Percentiles rank a stretch among this genome's conserved stretches.
These are phyloP conservation scores for Clonostachys byssicola DNA, from an alignment of 2,329 filamentous ascomycete species.

Conservation along the genomic window DNA sequence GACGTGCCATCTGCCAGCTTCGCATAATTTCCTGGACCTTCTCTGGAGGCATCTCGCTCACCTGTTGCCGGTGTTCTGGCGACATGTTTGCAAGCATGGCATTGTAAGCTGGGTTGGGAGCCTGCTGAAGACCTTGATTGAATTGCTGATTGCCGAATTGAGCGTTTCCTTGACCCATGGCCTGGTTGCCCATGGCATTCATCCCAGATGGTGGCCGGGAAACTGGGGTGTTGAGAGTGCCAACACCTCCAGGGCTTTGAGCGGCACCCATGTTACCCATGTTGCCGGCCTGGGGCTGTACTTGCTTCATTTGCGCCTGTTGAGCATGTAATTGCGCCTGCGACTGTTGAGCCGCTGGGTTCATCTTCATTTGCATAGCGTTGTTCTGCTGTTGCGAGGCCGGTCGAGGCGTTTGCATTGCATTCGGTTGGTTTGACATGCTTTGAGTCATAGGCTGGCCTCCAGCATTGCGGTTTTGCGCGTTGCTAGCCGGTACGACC, in stretches of 20 bases:
- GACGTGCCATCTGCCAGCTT: slow-evolving; percentile 38
- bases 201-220: slow-evolving; percentile 37
- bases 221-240: slow-evolving; percentile 49
- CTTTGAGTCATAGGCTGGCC: slow-evolving; percentile 42
- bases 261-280: slow-evolving; percentile 45
- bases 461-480: slow-evolving; percentile 39
- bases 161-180: slow-evolving; percentile 36
- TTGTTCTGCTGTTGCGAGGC: slow-evolving; percentile 20
- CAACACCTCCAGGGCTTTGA: slow-evolving; percentile 53
- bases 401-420: slow-evolving; percentile 20
- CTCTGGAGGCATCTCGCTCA: slow-evolving; percentile 39
- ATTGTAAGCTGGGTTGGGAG: slow-evolving; percentile 34
- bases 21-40: slow-evolving; percentile 47
- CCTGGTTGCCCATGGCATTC: slow-evolving; percentile 34
- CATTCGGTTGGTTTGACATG: slow-evolving; percentile 29
- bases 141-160: slow-evolving; percentile 50
- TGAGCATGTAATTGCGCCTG: slow-evolving; percentile 29
- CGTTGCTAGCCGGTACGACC: slow-evolving; percentile 49
- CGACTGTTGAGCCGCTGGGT: slow-evolving; percentile 24
- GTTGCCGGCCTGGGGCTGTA: slow-evolving; percentile 51
- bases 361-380: slow-evolving; percentile 26
- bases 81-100: slow-evolving; percentile 38
- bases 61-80: slow-evolving; percentile 37
- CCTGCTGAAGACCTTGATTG: slow-evolving; percentile 44
- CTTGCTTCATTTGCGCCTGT: slow-evolving; percentile 45